These are phyloP conservation scores for Coemansia aciculifera DNA, from an alignment of 192 early-diverging fungal species.

Conservation along the genomic window DNA sequence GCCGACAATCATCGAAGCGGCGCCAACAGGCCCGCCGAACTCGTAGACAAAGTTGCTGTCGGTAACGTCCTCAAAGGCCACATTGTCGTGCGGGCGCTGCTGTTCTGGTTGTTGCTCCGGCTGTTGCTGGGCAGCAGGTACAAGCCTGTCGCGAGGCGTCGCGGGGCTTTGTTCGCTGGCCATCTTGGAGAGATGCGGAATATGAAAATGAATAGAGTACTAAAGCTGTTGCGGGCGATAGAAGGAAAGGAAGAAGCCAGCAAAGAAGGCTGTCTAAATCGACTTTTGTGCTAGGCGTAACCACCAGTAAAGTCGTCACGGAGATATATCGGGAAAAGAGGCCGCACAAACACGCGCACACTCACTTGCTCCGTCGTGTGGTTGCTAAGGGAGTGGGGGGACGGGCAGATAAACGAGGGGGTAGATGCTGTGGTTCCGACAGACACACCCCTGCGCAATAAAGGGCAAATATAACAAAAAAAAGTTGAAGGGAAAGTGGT, in stretches of 20 bases:
- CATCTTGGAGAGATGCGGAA: neutral
- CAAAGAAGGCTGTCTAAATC: neutral
- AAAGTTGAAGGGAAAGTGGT: neutral
- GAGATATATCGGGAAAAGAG: neutral
- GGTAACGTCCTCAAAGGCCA: constrained; percentile 56
- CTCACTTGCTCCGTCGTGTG: neutral
- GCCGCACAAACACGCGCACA: constrained; percentile 1
- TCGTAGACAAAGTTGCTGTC: constrained; percentile 69
- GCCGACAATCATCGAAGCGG: constrained; percentile 69
- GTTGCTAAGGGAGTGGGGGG: neutral
- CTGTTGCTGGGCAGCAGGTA: neutral
- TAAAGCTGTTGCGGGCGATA: neutral
- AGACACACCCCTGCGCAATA: neutral
- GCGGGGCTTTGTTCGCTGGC: neutral
- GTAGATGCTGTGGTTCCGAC: neutral
- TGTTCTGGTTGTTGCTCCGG: neutral
- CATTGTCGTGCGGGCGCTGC: constrained; percentile 44
- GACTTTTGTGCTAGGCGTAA: neutral
- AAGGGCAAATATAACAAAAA: neutral
- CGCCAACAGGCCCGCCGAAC: constrained; percentile 72
- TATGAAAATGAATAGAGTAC: neutral
- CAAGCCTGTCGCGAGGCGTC: neutral
- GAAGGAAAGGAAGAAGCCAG: neutral
- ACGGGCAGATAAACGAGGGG: neutral
- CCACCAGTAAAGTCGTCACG: neutral